A percentile compares a stretch with the other conserved stretches of the same genome.
Evolutionary conservation across 345 rosid genomes (phyloP).

Genomic region (Eutrema heterophyllum): DNA sequence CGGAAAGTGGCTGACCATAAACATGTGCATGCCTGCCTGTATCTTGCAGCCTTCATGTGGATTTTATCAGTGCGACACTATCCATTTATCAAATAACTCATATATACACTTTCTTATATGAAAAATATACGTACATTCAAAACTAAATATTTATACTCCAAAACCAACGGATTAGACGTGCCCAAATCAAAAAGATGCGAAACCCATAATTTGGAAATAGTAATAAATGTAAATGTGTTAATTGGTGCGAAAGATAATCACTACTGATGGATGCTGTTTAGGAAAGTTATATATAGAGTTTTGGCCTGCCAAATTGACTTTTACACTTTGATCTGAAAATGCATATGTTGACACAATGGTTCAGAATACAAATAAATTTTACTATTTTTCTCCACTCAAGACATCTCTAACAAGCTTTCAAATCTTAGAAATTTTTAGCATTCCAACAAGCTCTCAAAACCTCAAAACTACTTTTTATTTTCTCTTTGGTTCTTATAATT

Average conservation of each 20-base stretch:
- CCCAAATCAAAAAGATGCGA: background rate
- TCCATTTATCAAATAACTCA: constrained; percentile 22
- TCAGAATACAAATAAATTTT: background rate
- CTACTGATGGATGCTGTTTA: background rate
- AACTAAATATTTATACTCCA: background rate
- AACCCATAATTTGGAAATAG: background rate
- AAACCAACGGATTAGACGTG: background rate
- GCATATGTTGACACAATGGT: constrained; percentile 14
- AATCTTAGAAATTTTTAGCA: no score
- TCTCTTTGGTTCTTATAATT: no score
- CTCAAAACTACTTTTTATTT: no score
- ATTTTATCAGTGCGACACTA: constrained; percentile 33
- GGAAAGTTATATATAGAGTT: background rate
- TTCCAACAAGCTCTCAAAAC: no score
- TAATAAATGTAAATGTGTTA: background rate
- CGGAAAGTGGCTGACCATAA: constrained; percentile 28
- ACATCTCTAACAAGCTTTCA: no score
- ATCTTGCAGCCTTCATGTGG: constrained; percentile 40
- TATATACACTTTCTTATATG: background rate
- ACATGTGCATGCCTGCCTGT: constrained; percentile 42
- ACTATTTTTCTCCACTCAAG: background rate
- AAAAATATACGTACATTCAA: background rate
- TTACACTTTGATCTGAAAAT: background rate
- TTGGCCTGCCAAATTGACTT: constrained; percentile 4
- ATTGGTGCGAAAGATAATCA: background rate